Base-by-base conservation (phyloP, 2,329 filamentous ascomycete genomes). In the Alternaria panax region DNA sequence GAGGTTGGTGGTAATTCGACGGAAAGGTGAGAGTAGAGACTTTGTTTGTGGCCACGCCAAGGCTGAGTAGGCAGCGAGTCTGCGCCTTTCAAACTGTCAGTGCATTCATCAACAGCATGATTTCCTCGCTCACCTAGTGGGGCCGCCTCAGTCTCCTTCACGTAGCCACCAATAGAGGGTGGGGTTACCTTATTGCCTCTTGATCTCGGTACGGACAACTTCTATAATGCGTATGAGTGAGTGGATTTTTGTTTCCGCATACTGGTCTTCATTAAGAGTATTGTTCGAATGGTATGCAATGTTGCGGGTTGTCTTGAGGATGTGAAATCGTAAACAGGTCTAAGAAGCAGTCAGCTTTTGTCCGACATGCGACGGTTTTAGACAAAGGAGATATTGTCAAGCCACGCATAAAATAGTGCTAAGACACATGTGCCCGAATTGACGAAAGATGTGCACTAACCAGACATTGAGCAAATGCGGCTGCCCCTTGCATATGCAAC, bases 401-500 rank as follows among this genome's bases (percentile, higher is more conserved):
- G 32, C 32, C 32, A 34, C 32, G 14, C 32, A n/a, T 14, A 6
- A 34, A 34, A 34, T n/a, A 36, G 42, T 14, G 42, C 43, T 54
- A 48, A 50, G 32, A 34, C 27, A 48, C 8, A 51, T 7, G 14
- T n/a, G 38, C 9, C 22, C 50, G 45, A 56, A 55, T 58, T 42
- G 52, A 42, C 7, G 45, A 16, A 40, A 36, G 27, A 27, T 25
- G 43, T 47, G 52, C 42, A 48, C 52, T 41, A 53, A 38, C 34
- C 42, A 41, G 25, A 25, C 24, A 27, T 25, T 30, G 38, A 24
- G 34, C 12, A 20, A 41, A 55, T 30, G 18, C 27, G 20, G 53
- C 25, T 32, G 27, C 54, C 54, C 54, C 54, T 57, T 57, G 54
- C 47, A 52, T 57, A 57, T 25, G 14, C 40, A 32, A 51, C 53